Conservation (phyloP, 2,329 filamentous ascomycete genomes). For the Aspergillus fumigatus region DNA sequence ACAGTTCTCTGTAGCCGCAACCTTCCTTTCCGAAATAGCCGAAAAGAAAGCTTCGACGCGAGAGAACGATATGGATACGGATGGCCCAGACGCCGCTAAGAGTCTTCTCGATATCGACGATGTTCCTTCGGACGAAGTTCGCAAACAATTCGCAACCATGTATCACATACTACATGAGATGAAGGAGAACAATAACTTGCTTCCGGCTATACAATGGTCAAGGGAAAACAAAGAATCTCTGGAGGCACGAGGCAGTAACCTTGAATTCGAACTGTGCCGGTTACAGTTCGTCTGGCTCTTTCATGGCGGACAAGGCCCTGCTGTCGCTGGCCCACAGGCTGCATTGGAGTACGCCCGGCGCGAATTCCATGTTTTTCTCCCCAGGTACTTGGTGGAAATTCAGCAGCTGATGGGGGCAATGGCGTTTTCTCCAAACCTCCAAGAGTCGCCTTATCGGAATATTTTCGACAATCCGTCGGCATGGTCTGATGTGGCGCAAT, state of each 20-base stretch:
- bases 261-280: slow-evolving; percentile 91
- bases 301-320: slow-evolving; percentile 53
- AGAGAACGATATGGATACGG: slow-evolving; percentile 22
- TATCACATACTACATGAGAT: slow-evolving; percentile 81
- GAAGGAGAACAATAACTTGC: slow-evolving; percentile 64
- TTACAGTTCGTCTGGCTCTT: slow-evolving; percentile 89
- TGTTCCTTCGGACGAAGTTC: slow-evolving; percentile 63
- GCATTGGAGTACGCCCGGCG: slow-evolving; percentile 72
- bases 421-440: slow-evolving; percentile 70
- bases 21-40: slow-evolving; percentile 71
- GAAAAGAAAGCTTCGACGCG: slow-evolving; percentile 40
- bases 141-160: slow-evolving; percentile 80
- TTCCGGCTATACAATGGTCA: slow-evolving; percentile 85
- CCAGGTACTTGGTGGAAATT: slow-evolving; percentile 72
- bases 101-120: slow-evolving; percentile 51
- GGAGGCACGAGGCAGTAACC: slow-evolving; percentile 78
- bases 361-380: slow-evolving; percentile 70
- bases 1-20: slow-evolving; percentile 81
- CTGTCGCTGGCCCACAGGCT: slow-evolving; percentile 30
- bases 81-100: slow-evolving; percentile 36
- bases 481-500: slow-evolving; percentile 78
- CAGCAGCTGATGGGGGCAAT: slow-evolving; percentile 77
- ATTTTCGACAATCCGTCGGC: slow-evolving; percentile 71
- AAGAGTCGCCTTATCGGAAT: slow-evolving; percentile 69
- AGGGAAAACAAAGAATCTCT: slow-evolving; percentile 64